Conservation (phyloP, 176 grass and related monocot species). For the Tillandsia fasciculata region DNA sequence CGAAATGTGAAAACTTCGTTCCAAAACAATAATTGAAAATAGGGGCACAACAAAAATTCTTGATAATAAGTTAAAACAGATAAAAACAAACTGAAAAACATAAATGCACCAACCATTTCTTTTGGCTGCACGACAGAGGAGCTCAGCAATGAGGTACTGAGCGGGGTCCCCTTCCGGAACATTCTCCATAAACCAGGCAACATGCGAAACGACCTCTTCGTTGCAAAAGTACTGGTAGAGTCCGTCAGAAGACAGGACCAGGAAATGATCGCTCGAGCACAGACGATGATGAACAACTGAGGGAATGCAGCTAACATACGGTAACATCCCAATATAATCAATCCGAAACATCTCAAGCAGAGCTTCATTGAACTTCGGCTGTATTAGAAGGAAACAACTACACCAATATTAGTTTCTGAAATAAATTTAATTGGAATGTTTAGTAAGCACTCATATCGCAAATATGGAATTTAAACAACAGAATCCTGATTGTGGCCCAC, state of each 20-base stretch:
- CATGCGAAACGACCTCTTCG: constrained; percentile 83
- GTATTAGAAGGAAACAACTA: constrained; percentile 18
- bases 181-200: constrained; percentile 91
- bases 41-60: neutral
- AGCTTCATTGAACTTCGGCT: constrained; percentile 69
- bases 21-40: too few species aligned
- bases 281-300: constrained; percentile 69
- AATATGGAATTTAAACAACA: neutral
- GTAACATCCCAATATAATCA: constrained; percentile 53
- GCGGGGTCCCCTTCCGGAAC: constrained; percentile 87
- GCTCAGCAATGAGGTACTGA: constrained; percentile 79
- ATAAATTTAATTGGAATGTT: neutral
- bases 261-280: constrained; percentile 56
- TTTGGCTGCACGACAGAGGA: constrained; percentile 85
- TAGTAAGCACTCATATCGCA: neutral
- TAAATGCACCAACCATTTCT: constrained; percentile 59
- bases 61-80: neutral
- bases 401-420: neutral
- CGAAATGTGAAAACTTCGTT: too few species aligned
- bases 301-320: constrained; percentile 77
- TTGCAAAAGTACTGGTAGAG: constrained; percentile 92
- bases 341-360: constrained; percentile 80
- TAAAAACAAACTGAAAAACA: neutral
- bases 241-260: constrained; percentile 82
- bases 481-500: neutral